Evolutionary conservation across 345 rosid species (phyloP).

Genomic region (Erucastrum elatum): DNA sequence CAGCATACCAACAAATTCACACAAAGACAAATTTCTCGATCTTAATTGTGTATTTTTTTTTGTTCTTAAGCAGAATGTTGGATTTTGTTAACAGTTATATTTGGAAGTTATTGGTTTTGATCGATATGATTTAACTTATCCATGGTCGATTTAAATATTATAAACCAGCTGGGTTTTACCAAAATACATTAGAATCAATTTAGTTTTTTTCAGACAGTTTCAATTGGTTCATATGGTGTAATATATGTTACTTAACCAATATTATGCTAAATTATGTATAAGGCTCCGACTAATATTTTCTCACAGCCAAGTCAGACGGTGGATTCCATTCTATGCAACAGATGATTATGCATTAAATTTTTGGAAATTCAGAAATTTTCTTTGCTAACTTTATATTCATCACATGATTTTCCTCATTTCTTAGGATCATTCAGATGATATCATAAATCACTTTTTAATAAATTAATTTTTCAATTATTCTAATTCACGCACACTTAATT

Average conservation of each 20-base stretch:
- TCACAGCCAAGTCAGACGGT: too few species aligned
- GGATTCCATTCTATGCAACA: too few species aligned
- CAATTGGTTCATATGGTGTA: not conserved
- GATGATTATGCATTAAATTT: too few species aligned
- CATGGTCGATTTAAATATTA: not conserved
- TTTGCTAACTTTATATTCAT: too few species aligned
- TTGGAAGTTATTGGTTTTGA: constrained; percentile 25
- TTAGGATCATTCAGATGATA: too few species aligned
- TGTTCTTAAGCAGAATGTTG: constrained; percentile 5
- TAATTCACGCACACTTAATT: too few species aligned
- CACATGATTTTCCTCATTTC: too few species aligned
- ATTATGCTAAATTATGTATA: too few species aligned
- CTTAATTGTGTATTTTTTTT: constrained; percentile 17
- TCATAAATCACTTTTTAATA: too few species aligned
- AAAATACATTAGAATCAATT: not conserved
- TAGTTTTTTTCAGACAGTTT: not conserved
- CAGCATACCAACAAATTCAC: constrained; percentile 27
- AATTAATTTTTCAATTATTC: too few species aligned
- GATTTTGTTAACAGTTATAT: constrained; percentile 23
- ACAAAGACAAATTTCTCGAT: constrained; percentile 19
- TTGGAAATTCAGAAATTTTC: too few species aligned
- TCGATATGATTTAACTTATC: constrained; percentile 17
- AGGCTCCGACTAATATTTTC: too few species aligned
- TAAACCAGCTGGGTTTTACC: not conserved
- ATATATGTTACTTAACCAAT: not conserved